Conservation (phyloP, 305 asterid genomes). For the Fraxinus dipetala region DNA sequence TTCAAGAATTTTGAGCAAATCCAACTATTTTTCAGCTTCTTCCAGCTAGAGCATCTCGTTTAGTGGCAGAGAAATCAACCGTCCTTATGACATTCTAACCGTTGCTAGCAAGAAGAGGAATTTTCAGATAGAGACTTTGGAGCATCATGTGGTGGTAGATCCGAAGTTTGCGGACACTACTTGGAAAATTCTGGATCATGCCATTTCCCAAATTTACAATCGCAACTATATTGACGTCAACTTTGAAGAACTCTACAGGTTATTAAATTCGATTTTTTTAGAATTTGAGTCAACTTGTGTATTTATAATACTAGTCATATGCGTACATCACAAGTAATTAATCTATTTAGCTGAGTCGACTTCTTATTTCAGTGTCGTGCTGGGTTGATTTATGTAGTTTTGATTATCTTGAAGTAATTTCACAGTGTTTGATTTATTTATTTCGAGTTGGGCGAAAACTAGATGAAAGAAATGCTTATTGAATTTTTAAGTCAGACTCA, state of each 20-base stretch:
- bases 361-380: background rate
- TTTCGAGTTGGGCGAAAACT: background rate
- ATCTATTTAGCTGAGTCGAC: background rate
- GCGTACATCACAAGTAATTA: background rate
- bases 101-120: slow-evolving; percentile 32
- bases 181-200: slow-evolving; percentile 48
- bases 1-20: background rate
- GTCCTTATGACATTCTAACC: background rate
- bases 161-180: slow-evolving; percentile 47
- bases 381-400: background rate
- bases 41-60: background rate
- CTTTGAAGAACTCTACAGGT: slow-evolving; percentile 55
- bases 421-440: background rate
- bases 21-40: background rate
- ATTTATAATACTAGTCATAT: background rate
- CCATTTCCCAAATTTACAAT: slow-evolving; percentile 47
- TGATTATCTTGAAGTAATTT: background rate
- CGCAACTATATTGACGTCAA: slow-evolving; percentile 43
- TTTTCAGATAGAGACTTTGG: slow-evolving; percentile 46
- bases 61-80: background rate
- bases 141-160: slow-evolving; percentile 45
- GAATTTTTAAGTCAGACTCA: background rate
- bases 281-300: background rate
- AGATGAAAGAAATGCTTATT: background rate
- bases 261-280: background rate